phyloP scores from a whole-genome alignment of 495 filamentous ascomycete species.

The Bacidia gigantensis region DNA sequence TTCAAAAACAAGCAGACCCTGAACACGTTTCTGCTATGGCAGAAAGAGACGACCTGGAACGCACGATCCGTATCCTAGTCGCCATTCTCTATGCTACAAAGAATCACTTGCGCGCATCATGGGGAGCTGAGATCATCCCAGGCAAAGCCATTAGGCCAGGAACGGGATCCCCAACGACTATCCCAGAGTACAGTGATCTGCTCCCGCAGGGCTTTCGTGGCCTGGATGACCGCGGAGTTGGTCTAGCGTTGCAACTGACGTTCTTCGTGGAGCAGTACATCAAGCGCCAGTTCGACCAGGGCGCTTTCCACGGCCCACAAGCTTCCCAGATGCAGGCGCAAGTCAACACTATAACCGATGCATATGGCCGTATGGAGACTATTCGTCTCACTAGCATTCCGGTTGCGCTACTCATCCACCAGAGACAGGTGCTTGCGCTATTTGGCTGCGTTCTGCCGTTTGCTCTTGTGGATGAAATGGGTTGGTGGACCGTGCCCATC shows the following conservation, averaged over 20 bases:
- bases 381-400: slow-evolving; percentile 60
- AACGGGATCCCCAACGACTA: slow-evolving; percentile 34
- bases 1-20: slow-evolving; percentile 8
- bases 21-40: slow-evolving; percentile 22
- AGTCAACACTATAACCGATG: slow-evolving; percentile 46
- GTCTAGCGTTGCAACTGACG: slow-evolving; percentile 50
- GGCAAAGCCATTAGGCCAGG: slow-evolving; percentile 28
- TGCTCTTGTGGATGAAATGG: slow-evolving; percentile 57
- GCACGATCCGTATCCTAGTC: slow-evolving; percentile 44
- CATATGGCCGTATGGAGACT: slow-evolving; percentile 62
- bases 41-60: slow-evolving; percentile 48
- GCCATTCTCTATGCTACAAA: slow-evolving; percentile 65
- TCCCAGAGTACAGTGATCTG: slow-evolving; percentile 46
- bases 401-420: slow-evolving; percentile 66
- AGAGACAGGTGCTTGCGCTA: slow-evolving; percentile 60
- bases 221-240: slow-evolving; percentile 50
- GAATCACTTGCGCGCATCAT: slow-evolving; percentile 61
- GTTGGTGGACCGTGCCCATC: slow-evolving; percentile 60
- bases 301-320: slow-evolving; percentile 49
- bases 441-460: slow-evolving; percentile 63
- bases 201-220: slow-evolving; percentile 45
- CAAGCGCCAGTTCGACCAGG: slow-evolving; percentile 41
- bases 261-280: slow-evolving; percentile 60
- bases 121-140: slow-evolving; percentile 41
- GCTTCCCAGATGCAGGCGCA: slow-evolving; percentile 48